Evolutionary conservation across 768 basidiomycete genomes (phyloP), one percentile per base, ranked within the genome.

Genomic region (Panaeolus cyanescens): DNA sequence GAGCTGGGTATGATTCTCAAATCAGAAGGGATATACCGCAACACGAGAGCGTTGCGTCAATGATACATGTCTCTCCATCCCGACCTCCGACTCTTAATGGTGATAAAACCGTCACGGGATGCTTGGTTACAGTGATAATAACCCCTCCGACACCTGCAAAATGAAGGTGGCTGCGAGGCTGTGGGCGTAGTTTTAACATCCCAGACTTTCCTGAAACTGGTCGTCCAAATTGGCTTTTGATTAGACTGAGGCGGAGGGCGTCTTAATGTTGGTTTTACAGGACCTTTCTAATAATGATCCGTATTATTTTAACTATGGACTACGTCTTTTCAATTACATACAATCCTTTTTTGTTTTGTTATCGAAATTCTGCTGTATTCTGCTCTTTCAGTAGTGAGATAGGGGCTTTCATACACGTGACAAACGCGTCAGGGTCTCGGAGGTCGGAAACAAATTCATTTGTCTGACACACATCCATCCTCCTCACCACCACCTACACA

Each of bases 61-160:
- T n/a, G 20, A 59, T 59, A 22, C 53, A 30, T 6, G 53, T 67
- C n/a, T 62, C 65, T 13, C 62, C 61, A 8, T 59, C 65, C 54
- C 32, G 53, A 9, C 56, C 57, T 30, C 37, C 57, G 32, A 42
- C 59, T 19, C 37, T 67, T 30, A 65, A 59, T 22, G 53, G 37
- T 25, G 60, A 64, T 15, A 31, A 58, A 53, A 50, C 36, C 30
- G 34, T 31, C 10, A 40, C 37, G 31, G 61, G 31, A 50, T 50
- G 59, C 39, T 12, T 55, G 12, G 62, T 67, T 30, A 61, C 56
- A 20, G 22, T 67, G 45, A 63, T 62, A 56, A 37, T 67, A 31
- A 67, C 66, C 8, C 66, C 66, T 13, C 66, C 66, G 13, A 67
- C 66, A 53, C 66, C 66, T 55, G 55, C 2, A 40, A 63, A 56